phyloP scores from a whole-genome alignment of 441 rosid species.

The Populus hybrid region DNA sequence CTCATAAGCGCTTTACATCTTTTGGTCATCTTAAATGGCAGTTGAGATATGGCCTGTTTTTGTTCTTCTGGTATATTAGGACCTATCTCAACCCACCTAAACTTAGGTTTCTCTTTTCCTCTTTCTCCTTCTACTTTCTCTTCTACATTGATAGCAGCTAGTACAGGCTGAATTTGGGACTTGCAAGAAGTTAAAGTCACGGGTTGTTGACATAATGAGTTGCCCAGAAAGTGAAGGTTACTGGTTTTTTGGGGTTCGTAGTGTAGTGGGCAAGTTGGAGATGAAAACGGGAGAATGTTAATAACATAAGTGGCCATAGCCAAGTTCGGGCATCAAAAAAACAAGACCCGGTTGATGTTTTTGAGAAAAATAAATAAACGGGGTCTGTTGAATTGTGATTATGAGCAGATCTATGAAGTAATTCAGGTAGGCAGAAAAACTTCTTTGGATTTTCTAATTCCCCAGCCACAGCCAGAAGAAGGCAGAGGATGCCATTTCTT shows the following conservation, averaged over 20 bases:
- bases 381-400: not conserved
- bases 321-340: not conserved
- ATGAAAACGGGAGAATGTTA: not conserved
- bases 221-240: not conserved
- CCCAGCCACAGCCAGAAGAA: no score
- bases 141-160: slow-evolving; percentile 19
- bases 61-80: slow-evolving; percentile 43
- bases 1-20: slow-evolving; percentile 62
- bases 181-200: slow-evolving; percentile 3
- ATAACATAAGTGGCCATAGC: not conserved
- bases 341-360: not conserved
- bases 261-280: not conserved
- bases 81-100: slow-evolving; percentile 25
- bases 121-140: slow-evolving; percentile 4
- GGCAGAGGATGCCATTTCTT: no score
- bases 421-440: not conserved
- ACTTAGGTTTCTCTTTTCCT: not conserved
- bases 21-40: slow-evolving; percentile 58
- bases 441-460: no score
- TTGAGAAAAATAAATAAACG: not conserved
- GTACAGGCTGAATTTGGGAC: slow-evolving; percentile 21
- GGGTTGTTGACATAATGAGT: not conserved
- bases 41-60: slow-evolving; percentile 46
- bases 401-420: not conserved
- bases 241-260: not conserved